These are phyloP conservation scores for Didymella sp. DNA, from an alignment of 2,329 filamentous ascomycete species.

Conservation along the genomic window DNA sequence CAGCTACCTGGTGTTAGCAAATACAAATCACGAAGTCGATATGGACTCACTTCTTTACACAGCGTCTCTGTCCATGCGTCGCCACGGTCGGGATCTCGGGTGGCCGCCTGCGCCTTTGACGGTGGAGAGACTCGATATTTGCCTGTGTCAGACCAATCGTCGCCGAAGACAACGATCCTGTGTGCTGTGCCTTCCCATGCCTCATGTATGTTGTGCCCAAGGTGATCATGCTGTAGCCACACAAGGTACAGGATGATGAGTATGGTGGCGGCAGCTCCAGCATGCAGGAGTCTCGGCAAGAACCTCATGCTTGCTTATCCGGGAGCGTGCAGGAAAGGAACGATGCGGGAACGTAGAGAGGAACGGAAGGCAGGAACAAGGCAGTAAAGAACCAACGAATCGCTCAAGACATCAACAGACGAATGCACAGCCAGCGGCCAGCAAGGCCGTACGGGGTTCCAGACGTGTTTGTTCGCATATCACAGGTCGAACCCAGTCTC, in stretches of 20 bases:
- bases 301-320: conserved; percentile 38
- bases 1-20: conserved; percentile 42
- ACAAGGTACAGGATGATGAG: conserved; percentile 41
- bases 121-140: conserved; percentile 45
- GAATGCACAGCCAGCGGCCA: conserved; percentile 1
- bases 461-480: conserved; percentile 29
- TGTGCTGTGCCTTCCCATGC: conserved; percentile 39
- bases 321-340: neutral
- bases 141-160: conserved; percentile 50
- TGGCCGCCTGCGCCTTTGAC: conserved; percentile 25
- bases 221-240: conserved; percentile 37
- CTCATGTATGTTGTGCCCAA: conserved; percentile 38
- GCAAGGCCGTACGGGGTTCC: conserved; percentile 11
- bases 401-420: conserved; percentile 7
- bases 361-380: conserved; percentile 2
- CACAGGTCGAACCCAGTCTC: conserved; percentile 19
- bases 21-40: neutral
- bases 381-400: conserved; percentile 11
- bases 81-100: conserved; percentile 41
- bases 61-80: conserved; percentile 47
- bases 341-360: neutral
- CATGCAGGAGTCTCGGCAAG: conserved; percentile 41
- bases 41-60: conserved; percentile 43
- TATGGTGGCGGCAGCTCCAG: conserved; percentile 33
- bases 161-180: conserved; percentile 49